Percentiles rank a stretch among this genome's conserved stretches.
Evolutionary conservation across 1,139 yeast species (phyloP).

Genomic region (Suhomyces taliae): DNA sequence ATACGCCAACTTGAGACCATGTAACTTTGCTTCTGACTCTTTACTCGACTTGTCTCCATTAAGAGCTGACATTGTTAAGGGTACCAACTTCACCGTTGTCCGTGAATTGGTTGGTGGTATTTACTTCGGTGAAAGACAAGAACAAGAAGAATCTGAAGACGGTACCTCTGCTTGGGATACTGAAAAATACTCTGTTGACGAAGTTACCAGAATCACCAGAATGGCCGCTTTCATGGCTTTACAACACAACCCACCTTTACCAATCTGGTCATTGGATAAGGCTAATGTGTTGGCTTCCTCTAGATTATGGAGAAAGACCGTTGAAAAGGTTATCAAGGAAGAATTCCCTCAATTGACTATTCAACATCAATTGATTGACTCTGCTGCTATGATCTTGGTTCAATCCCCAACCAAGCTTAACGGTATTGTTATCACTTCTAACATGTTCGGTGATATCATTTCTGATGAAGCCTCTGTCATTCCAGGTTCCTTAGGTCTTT

Average conservation of each 20-base stretch:
- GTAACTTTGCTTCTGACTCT: slow-evolving; percentile 88
- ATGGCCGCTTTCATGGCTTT: slow-evolving; percentile 98
- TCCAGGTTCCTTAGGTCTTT: slow-evolving; percentile 93
- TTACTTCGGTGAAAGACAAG: slow-evolving; percentile 92
- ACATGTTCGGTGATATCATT: slow-evolving; percentile 98
- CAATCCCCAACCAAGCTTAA: slow-evolving; percentile 87
- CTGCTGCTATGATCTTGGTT: slow-evolving; percentile 96
- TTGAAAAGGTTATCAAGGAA: slow-evolving; percentile 73
- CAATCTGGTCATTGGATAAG: slow-evolving; percentile 94
- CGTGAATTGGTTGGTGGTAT: slow-evolving; percentile 98
- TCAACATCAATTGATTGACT: slow-evolving; percentile 94
- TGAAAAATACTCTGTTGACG: slow-evolving; percentile 85
- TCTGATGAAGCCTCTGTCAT: slow-evolving; percentile 97
- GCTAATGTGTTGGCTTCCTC: slow-evolving; percentile 97
- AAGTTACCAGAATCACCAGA: slow-evolving; percentile 91
- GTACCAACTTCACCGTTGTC: slow-evolving; percentile 88
- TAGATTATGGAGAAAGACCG: slow-evolving; percentile 93
- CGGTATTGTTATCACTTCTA: slow-evolving; percentile 88
- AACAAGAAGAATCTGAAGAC: slow-evolving; percentile 78
- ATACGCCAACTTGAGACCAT: slow-evolving; percentile 95
- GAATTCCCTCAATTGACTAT: slow-evolving; percentile 88
- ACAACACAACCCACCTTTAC: slow-evolving; percentile 89
- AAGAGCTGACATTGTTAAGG: slow-evolving; percentile 77
- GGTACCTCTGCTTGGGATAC: slow-evolving; percentile 80
- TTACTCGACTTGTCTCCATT: slow-evolving; percentile 85